Conservation (phyloP, 805 yeast genomes). For the Saturnispora besseyi region DNA sequence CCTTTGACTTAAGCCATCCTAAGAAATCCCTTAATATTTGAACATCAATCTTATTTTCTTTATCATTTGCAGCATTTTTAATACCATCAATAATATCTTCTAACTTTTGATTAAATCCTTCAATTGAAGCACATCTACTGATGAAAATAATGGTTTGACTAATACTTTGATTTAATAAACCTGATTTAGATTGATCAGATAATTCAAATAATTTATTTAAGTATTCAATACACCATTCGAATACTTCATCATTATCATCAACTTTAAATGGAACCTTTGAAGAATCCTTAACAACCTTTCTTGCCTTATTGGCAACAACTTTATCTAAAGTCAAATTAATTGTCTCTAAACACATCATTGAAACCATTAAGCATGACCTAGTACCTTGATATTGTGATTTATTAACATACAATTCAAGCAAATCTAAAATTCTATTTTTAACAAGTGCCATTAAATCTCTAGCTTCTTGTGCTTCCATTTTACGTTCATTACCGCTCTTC, state of each 20-base stretch:
- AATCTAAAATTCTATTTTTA: constrained; percentile 69
- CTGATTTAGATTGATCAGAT: not conserved
- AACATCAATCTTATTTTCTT: constrained; percentile 6
- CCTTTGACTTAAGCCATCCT: constrained; percentile 7
- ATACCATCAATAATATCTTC: not conserved
- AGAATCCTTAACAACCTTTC: constrained; percentile 6
- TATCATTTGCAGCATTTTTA: constrained; percentile 4
- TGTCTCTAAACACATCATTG: constrained; percentile 6
- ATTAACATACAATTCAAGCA: constrained; percentile 56
- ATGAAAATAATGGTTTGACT: constrained; percentile 7
- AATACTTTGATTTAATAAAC: constrained; percentile 4
- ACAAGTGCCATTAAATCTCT: constrained; percentile 69
- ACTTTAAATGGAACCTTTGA: not conserved
- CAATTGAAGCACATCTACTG: not conserved
- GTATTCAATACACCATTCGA: constrained; percentile 5
- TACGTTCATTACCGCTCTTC: constrained; percentile 49
- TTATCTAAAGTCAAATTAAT: constrained; percentile 3
- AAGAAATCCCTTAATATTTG: constrained; percentile 7
- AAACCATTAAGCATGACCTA: constrained; percentile 3
- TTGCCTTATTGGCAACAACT: constrained; percentile 5
- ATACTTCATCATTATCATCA: not conserved
- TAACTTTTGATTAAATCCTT: not conserved
- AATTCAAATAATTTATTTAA: constrained; percentile 3
- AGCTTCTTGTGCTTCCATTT: constrained; percentile 68
- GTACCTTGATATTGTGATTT: constrained; percentile 6